phyloP scores from a whole-genome alignment of 1,284 basidiomycete species.

The Gomphus bonarii region DNA sequence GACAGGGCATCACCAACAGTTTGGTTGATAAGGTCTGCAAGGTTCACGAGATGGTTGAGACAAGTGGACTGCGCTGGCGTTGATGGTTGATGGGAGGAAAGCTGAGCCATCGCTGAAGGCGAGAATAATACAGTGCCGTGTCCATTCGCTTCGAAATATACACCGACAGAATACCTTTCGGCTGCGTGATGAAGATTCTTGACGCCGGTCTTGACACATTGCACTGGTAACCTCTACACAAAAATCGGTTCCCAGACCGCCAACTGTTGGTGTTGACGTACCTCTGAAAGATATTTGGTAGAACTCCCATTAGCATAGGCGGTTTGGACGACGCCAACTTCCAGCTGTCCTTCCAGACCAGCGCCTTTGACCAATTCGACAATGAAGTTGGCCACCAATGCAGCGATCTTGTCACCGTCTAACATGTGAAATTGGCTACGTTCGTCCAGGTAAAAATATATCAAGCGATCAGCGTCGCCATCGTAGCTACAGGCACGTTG shows the following conservation, averaged over 20 bases:
- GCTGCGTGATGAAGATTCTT: slow-evolving; percentile 98
- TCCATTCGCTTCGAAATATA: slow-evolving; percentile 99
- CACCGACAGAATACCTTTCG: slow-evolving; percentile 87
- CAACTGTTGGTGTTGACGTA: slow-evolving; percentile 25
- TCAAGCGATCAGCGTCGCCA: slow-evolving; percentile 95
- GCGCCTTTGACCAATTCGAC: slow-evolving; percentile 82
- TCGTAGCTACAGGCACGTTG: slow-evolving; percentile 90
- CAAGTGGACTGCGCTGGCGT: slow-evolving; percentile 76
- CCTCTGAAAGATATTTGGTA: slow-evolving; percentile 83
- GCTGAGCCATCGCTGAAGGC: slow-evolving; percentile 47
- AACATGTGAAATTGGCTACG: slow-evolving; percentile 79
- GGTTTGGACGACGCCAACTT: slow-evolving; percentile 94
- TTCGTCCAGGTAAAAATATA: slow-evolving; percentile 88
- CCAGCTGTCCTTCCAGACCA: slow-evolving; percentile 61
- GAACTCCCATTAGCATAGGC: slow-evolving; percentile 98
- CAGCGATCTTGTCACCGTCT: slow-evolving; percentile 98
- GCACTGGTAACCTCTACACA: slow-evolving; percentile 77
- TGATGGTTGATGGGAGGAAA: slow-evolving; percentile 57
- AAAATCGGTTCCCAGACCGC: slow-evolving; percentile 1
- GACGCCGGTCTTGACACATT: slow-evolving; percentile 94
- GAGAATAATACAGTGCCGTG: slow-evolving; percentile 98
- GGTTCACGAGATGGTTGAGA: slow-evolving; percentile 63
- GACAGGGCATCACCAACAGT: slow-evolving; percentile 97
- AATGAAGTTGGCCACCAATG: slow-evolving; percentile 88
- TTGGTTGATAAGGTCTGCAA: slow-evolving; percentile 90